phyloP scores from a whole-genome alignment of 2,329 filamentous ascomycete genomes.

The Ascocoryne sarcoides region DNA sequence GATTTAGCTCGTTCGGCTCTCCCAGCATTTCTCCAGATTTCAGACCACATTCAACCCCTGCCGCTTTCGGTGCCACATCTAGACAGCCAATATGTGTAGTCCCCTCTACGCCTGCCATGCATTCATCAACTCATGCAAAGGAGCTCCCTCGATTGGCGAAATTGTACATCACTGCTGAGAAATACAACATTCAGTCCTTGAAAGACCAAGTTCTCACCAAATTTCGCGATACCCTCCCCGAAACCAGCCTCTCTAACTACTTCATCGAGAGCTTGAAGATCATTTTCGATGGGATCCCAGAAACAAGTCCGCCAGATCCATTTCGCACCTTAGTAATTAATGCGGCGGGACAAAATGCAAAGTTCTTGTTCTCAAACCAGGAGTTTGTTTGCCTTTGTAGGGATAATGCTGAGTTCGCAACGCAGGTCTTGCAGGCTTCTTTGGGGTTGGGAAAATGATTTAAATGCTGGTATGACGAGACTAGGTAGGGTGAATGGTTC shows the following conservation, averaged over 20 bases:
- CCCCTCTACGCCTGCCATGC: too few relatives aligned
- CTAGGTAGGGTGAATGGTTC: too few relatives aligned
- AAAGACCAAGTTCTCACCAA: constrained; percentile 5
- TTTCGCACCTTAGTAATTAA: constrained; percentile 3
- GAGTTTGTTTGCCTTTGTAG: constrained; percentile 4
- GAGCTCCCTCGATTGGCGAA: background rate
- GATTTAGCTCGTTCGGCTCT: background rate
- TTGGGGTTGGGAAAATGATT: too few relatives aligned
- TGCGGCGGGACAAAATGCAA: constrained; percentile 1
- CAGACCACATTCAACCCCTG: too few relatives aligned
- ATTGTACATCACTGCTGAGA: constrained; percentile 10
- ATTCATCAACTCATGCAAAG: background rate
- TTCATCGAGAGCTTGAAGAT: constrained; percentile 4
- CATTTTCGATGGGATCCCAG: constrained; percentile 10
- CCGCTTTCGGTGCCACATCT: too few relatives aligned
- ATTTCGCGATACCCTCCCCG: constrained; percentile 1
- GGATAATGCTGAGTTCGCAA: background rate
- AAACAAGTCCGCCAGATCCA: background rate
- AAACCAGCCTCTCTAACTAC: background rate
- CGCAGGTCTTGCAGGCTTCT: background rate
- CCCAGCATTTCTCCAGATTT: background rate
- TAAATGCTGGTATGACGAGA: too few relatives aligned
- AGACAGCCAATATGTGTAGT: too few relatives aligned
- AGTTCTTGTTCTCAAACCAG: constrained; percentile 1
- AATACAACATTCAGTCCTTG: constrained; percentile 8